These are phyloP conservation scores for Nakazawaea anatomiae DNA, from an alignment of 805 yeast species.

Conservation along the genomic window DNA sequence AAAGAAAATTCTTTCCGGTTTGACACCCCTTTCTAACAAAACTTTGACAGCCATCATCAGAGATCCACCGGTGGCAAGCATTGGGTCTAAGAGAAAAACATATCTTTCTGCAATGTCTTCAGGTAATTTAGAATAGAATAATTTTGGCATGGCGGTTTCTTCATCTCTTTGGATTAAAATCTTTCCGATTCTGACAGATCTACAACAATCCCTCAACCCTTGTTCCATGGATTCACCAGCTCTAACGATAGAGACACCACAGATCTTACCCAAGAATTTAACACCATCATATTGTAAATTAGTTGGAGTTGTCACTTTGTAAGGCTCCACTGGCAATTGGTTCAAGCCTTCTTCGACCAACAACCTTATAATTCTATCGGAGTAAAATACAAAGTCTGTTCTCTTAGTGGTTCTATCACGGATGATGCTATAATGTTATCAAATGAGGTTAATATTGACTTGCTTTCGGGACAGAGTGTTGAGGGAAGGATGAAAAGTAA, in stretches of 20 bases:
- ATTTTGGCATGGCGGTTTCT: constrained; percentile 89
- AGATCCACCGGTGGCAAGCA: constrained; percentile 98
- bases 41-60: constrained; percentile 97
- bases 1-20: constrained; percentile 80
- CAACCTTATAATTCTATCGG: constrained; percentile 90
- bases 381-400: constrained; percentile 90
- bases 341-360: constrained; percentile 95
- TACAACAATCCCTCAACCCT: constrained; percentile 94
- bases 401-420: constrained; percentile 77
- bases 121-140: constrained; percentile 92
- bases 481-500: neutral
- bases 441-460: too few species aligned
- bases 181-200: constrained; percentile 94
- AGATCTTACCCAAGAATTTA: constrained; percentile 82
- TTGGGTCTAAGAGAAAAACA: constrained; percentile 90
- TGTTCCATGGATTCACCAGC: constrained; percentile 99
- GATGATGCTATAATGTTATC: constrained; percentile 45
- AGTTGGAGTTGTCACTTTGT: constrained; percentile 69
- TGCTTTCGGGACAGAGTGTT: too few species aligned
- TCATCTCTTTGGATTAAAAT: constrained; percentile 96
- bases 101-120: constrained; percentile 84
- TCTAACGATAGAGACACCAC: constrained; percentile 96
- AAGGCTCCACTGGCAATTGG: constrained; percentile 79
- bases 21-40: constrained; percentile 78
- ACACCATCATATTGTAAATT: constrained; percentile 70